Evolutionary conservation across 331 rosid genomes (phyloP), one percentile per base, ranked within the genome.

Genomic region (Rosa hybrid): DNA sequence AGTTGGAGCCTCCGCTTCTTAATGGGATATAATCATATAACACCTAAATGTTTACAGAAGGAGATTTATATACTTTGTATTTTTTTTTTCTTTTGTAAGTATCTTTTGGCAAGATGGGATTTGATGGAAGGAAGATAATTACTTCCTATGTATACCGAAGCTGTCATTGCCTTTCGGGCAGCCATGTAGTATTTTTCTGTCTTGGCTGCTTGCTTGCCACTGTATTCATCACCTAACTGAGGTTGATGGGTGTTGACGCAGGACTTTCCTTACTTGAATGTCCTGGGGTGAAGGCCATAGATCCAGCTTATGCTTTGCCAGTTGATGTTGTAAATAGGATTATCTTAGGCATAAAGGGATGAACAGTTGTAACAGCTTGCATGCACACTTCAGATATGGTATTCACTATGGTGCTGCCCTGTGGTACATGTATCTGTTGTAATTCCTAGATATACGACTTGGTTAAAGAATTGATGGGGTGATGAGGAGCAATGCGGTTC

Each of bases 221-320:
- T 6, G 65, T 51, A 8, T 71, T 27, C 23, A 38, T 74, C 60
- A 25, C 30, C 14, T 57, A 42, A 39, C 27, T 13, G 45, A 48
- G 76, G 9, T 45, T 51, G 34, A 48, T 23, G 46, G 17, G 60
- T 81, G 72, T 81, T 84, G 77, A 80, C 84, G 87, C 92, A 89
- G 94, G 98, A 74, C 94, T 92, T 80, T 90, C 98, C 1, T 96
- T 88, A 83, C 97, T 94, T 72, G 93, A 92, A 91, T 94, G 89
- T 88, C 93, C 92, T 0, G 97, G 92, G 62, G 1, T 94, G 84
- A 94, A 92, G 86, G 90, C 97, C 39, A 82, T 86, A 73, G 92
- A 94, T 81, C 96, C 94, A 75, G 90, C 97, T 65, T 90, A 90
- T 83, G 98, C 97, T 44, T 83, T 92, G 75, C 98, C 98, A 17